Conservation (phyloP, 768 basidiomycete genomes). For the Russula compacta region DNA sequence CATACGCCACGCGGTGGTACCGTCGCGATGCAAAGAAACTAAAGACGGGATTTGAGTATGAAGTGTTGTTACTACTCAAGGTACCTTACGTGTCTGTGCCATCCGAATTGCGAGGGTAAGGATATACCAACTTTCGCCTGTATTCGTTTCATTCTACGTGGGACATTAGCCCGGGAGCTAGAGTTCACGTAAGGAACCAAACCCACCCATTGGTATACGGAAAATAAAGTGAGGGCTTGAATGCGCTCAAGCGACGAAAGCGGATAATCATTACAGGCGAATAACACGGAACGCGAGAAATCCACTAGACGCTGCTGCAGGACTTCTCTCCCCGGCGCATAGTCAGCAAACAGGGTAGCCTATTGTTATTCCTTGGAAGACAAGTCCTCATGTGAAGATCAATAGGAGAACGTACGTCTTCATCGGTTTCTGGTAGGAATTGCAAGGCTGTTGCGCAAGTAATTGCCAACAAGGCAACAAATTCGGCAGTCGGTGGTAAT, state of each 20-base stretch:
- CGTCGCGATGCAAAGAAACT: slow-evolving; percentile 23
- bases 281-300: slow-evolving; percentile 18
- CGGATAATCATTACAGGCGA: slow-evolving; percentile 8
- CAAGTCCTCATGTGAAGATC: not conserved
- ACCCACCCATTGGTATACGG: slow-evolving; percentile 19
- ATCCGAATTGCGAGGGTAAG: slow-evolving; percentile 20
- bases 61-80: not conserved
- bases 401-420: slow-evolving; percentile 15
- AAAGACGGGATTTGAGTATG: not conserved
- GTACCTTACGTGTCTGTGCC: slow-evolving; percentile 21
- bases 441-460: slow-evolving; percentile 22
- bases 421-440: slow-evolving; percentile 20
- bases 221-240: slow-evolving; percentile 19
- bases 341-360: slow-evolving; percentile 18
- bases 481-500: slow-evolving; percentile 19
- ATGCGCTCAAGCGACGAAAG: slow-evolving; percentile 21
- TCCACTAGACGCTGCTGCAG: slow-evolving; percentile 18
- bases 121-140: slow-evolving; percentile 17
- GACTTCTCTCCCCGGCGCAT: slow-evolving; percentile 18
- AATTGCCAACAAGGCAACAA: slow-evolving; percentile 21
- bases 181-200: not conserved
- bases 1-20: slow-evolving; percentile 20
- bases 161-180: not conserved
- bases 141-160: slow-evolving; percentile 10
- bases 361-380: not conserved